Conservation (phyloP, 2,329 filamentous ascomycete species). For the Calonectria honghensis region DNA sequence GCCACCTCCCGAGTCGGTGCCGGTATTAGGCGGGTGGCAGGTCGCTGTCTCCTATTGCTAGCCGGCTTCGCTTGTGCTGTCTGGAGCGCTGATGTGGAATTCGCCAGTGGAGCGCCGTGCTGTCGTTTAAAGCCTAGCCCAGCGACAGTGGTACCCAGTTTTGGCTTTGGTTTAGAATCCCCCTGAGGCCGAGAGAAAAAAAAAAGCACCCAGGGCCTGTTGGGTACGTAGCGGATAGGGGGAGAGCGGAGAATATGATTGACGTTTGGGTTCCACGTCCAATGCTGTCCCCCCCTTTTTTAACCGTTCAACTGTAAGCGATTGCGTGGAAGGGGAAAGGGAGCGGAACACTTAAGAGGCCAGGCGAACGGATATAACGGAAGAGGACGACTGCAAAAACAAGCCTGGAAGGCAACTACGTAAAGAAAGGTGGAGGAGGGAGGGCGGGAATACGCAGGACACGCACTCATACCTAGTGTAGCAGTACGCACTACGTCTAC, state of each 20-base stretch:
- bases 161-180: slow-evolving; percentile 18
- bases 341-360: neutral
- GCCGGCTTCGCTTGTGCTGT: slow-evolving; percentile 22
- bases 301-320: slow-evolving; percentile 18
- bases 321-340: neutral
- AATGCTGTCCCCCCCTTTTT: slow-evolving; percentile 15
- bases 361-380: slow-evolving; percentile 22
- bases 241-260: slow-evolving; percentile 23
- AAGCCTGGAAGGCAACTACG: neutral
- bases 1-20: slow-evolving; percentile 18
- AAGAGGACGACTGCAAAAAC: neutral
- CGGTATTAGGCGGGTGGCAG: slow-evolving; percentile 23
- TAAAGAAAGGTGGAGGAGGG: slow-evolving; percentile 4
- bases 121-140: slow-evolving; percentile 26
- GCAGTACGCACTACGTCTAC: neutral
- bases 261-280: slow-evolving; percentile 21
- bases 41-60: slow-evolving; percentile 22
- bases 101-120: slow-evolving; percentile 15
- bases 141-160: slow-evolving; percentile 17
- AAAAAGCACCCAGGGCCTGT: slow-evolving; percentile 7
- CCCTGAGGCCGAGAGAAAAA: slow-evolving; percentile 3
- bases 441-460: slow-evolving; percentile 25
- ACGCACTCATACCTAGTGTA: slow-evolving; percentile 6
- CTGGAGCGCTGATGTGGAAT: slow-evolving; percentile 32
- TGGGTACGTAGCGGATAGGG: slow-evolving; percentile 24